Evolutionary conservation across 129 eudicot species (phyloP).

Genomic region (Rutidosis leptorrhynchoides): DNA sequence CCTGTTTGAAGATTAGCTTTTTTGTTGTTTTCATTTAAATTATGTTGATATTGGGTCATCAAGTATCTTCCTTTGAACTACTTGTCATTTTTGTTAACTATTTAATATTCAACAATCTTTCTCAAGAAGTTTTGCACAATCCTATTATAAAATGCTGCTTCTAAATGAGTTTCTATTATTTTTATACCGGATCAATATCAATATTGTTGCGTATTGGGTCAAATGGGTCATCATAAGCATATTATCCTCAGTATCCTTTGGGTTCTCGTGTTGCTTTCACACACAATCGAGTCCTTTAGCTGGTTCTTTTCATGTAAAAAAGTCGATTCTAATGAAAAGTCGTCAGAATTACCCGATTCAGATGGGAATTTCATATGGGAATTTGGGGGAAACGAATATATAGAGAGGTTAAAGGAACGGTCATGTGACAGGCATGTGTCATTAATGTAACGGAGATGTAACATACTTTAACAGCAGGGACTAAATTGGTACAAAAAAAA

Average conservation of each 20-base stretch:
- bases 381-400: too few relatives aligned
- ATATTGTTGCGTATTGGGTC: not conserved
- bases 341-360: too few relatives aligned
- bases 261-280: constrained; percentile 42
- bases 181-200: constrained; percentile 20
- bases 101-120: constrained; percentile 7
- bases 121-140: constrained; percentile 15
- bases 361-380: too few relatives aligned
- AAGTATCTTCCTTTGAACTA: constrained; percentile 1
- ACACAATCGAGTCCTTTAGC: constrained; percentile 32
- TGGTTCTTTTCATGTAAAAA: constrained; percentile 46
- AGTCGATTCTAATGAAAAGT: constrained; percentile 16
- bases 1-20: not conserved
- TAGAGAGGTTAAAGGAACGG: too few relatives aligned
- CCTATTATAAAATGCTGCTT: not conserved
- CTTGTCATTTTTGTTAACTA: not conserved
- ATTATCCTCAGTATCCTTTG: constrained; percentile 16
- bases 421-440: too few relatives aligned
- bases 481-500: too few relatives aligned
- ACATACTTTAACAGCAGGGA: too few relatives aligned
- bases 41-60: not conserved
- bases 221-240: constrained; percentile 21
- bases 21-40: constrained; percentile 1
- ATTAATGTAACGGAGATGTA: too few relatives aligned
- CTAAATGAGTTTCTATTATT: constrained; percentile 2